Percentiles rank a stretch among this genome's conserved stretches.
Evolutionary conservation across 2,329 filamentous ascomycete genomes (phyloP).

Genomic region (Epichloe gansuensis): DNA sequence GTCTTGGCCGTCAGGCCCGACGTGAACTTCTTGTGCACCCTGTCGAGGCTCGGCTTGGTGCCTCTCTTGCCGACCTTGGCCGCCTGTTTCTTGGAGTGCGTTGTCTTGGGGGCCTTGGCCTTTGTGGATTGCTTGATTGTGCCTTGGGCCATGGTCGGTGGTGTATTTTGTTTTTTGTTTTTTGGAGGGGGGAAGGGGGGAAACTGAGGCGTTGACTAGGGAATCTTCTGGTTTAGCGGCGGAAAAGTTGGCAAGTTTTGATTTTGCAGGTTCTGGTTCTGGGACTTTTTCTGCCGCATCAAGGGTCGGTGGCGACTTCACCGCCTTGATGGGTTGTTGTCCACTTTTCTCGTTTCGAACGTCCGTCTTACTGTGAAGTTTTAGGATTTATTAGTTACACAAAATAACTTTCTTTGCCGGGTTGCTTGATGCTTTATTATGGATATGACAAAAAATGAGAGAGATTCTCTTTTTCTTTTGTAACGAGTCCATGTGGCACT

Average conservation of each 20-base stretch:
- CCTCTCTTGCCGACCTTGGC: constrained; percentile 38
- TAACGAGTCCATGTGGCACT: no score
- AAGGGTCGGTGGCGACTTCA: background rate
- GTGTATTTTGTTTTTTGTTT: background rate
- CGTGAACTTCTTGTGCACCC: constrained; percentile 41
- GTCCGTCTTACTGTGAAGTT: no score
- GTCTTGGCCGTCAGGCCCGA: constrained; percentile 41
- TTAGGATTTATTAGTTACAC: no score
- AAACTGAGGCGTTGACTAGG: background rate
- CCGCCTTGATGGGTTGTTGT: background rate
- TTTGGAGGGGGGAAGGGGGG: no score
- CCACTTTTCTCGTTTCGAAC: background rate
- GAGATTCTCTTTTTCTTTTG: no score
- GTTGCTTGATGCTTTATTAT: background rate
- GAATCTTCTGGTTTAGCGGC: no score
- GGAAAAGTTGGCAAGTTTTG: no score
- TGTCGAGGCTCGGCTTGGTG: constrained; percentile 33
- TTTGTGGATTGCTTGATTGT: constrained; percentile 33
- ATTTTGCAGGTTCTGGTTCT: no score
- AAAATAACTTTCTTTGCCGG: no score
- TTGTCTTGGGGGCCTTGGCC: constrained; percentile 26
- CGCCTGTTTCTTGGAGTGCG: constrained; percentile 29
- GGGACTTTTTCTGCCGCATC: background rate
- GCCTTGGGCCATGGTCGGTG: constrained; percentile 39
- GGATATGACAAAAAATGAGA: no score